Conservation (phyloP, 352 stramenopile genomes). For the Globisporangium takayamanum region DNA sequence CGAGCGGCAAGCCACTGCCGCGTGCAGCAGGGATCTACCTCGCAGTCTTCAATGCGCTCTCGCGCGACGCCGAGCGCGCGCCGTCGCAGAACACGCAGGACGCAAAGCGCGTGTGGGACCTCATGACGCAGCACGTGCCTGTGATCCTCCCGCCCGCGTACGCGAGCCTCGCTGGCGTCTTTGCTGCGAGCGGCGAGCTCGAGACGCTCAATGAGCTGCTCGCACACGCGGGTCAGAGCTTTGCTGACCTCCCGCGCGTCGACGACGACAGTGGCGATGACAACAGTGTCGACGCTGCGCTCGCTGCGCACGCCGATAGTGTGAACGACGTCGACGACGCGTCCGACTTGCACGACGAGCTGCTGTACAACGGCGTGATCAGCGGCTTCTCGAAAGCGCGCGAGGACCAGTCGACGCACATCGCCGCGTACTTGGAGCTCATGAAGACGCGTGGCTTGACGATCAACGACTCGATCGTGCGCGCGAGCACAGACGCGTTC, state of each 20-base stretch:
- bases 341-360: slow-evolving; percentile 29
- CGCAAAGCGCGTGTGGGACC: slow-evolving; percentile 65
- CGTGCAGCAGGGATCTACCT: slow-evolving; percentile 58
- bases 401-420: slow-evolving; percentile 59
- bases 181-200: slow-evolving; percentile 69
- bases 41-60: slow-evolving; percentile 79
- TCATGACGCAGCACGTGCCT: slow-evolving; percentile 63
- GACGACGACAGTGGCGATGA: slow-evolving; percentile 18
- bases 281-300: slow-evolving; percentile 20
- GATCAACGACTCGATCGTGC: slow-evolving; percentile 73
- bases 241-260: slow-evolving; percentile 19
- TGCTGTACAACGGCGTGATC: slow-evolving; percentile 78
- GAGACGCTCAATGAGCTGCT: slow-evolving; percentile 61
- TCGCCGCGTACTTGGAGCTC: slow-evolving; percentile 47
- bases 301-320: slow-evolving; percentile 16
- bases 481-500: slow-evolving; percentile 65
- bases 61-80: slow-evolving; percentile 51
- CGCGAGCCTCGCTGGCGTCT: slow-evolving; percentile 74
- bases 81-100: slow-evolving; percentile 62
- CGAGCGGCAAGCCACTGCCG: slow-evolving; percentile 19
- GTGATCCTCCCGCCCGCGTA: slow-evolving; percentile 67
- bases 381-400: slow-evolving; percentile 73
- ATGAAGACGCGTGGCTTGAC: slow-evolving; percentile 43
- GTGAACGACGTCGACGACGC: slow-evolving; percentile 24
- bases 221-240: slow-evolving; percentile 40